Evolutionary conservation across 2,329 filamentous ascomycete species (phyloP), one percentile per base, ranked within the genome.

Genomic region (Diaporthe longicolla): DNA sequence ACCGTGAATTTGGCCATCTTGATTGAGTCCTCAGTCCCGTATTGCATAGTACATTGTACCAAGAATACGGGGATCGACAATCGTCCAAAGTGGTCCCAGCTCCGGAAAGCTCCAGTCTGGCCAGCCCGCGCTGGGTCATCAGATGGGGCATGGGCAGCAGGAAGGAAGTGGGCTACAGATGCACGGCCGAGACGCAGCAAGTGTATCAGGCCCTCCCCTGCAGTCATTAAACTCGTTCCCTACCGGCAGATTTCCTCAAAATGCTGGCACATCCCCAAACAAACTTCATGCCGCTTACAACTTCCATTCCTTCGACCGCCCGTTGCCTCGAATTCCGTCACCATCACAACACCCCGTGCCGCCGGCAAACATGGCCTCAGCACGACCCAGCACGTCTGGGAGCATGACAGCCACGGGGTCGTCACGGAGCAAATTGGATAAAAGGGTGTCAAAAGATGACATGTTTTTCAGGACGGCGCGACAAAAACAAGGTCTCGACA

Each of bases 381-480:
- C 80, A 72, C 81, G 85, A 79, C 85, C 85, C 45, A 85, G 82
- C 76, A 86, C 85, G 71, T 77, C 77, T 55, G 79, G 76, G 48
- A 76, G 76, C 21, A 54, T 74, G 68, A 40, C 57, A 17, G 45
- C 57, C 45, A 63, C 59, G 57, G 45, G 57, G 26, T 26, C 58
- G 50, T 61, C 65, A 32, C 72, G 74, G 55, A 70, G 52, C 35
- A 78, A 79, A 52, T 81, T 81, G 70, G 81, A 84, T 76, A 87
- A 85, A 78, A 83, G 86, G 76, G 79, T 86, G 57, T 89, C 87
- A 29, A 86, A 82, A 70, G 84, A 85, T 76, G 84, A 86, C 76
- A 83, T 83, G 77, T 83, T 82, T 72, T 74, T 85, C 72, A 81
- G 77, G 57, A 76, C 76, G 52, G 76, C 76, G 19, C 70, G 66